Evolutionary conservation across 140 eudicot species (phyloP), one percentile per base, ranked within the genome.

Genomic region (Oenanthe javanica): DNA sequence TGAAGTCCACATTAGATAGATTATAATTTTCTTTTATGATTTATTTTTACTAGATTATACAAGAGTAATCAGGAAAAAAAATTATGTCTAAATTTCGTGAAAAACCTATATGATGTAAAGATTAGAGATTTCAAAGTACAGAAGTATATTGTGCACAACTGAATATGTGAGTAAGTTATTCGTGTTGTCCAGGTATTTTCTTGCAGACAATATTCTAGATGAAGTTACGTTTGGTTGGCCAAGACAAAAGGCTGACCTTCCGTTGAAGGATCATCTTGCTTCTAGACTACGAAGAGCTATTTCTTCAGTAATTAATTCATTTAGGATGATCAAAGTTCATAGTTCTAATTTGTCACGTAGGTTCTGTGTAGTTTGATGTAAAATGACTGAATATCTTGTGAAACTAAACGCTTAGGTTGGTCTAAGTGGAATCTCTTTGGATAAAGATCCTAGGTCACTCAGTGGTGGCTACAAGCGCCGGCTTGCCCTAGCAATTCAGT

Each of bases 391-490:
- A 21, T 66, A 31, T 73, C 72, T 77, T 50, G 36, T 79, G 61
- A 80, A 79, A 66, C 83, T 72, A 76, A 84, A 61, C 69, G 79
- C 16, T 51, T 76, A 93, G 99, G 99, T 96, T 86, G 98, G 99
- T 79, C 84, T 96, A 75, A 89, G 80, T 82, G 97, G 96, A 82
- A 89, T 96, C 80, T 54, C 98, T 36, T 88, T 96, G 88, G 96
- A 96, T 83, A 89, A 93, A 85, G 93, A 87, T 88, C 99, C 98
- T 48, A 89, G 88, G 75, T 93, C 98, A 59, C 86, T 96, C 23
- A 93, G 99, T 88, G 99, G 99, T 81, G 99, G 99, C 83, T 96
- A 91, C 87, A 96, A 96, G 83, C 99, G 99, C 31, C 93, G 99
- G 42, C 96, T 96, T 82, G 98, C 99, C 81, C 93, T 96, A 54